phyloP scores from a whole-genome alignment of 768 basidiomycete genomes.

The Tulasnella sp. region DNA sequence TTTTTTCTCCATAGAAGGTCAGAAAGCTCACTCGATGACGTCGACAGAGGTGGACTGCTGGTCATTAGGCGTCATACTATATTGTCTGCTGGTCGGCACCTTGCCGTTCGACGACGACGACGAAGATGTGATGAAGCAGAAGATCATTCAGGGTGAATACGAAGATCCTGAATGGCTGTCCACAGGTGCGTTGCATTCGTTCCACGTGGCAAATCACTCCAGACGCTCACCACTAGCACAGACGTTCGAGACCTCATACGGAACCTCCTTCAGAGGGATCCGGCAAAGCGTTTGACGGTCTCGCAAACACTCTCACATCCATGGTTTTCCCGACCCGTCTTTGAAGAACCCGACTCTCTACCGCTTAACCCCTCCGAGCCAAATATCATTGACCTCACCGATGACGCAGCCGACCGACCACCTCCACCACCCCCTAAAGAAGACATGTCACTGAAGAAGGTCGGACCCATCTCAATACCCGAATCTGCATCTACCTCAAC shows the following conservation, averaged over 20 bases:
- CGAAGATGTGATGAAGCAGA: constrained; percentile 73
- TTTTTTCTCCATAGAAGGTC: background rate
- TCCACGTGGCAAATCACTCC: background rate
- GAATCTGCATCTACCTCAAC: background rate
- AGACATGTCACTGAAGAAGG: background rate
- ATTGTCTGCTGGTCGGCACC: constrained; percentile 82
- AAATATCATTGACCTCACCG: constrained; percentile 19
- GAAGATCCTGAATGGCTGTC: constrained; percentile 94
- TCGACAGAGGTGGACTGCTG: constrained; percentile 88
- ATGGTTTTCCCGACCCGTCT: constrained; percentile 61
- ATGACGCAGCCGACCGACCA: constrained; percentile 5
- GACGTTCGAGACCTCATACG: constrained; percentile 83
- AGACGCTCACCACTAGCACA: constrained; percentile 39
- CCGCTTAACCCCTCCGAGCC: constrained; percentile 20
- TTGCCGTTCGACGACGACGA: constrained; percentile 90
- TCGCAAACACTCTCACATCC: constrained; percentile 79
- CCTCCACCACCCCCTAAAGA: background rate
- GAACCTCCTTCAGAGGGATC: constrained; percentile 72
- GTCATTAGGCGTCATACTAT: constrained; percentile 91
- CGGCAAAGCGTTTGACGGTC: constrained; percentile 69
- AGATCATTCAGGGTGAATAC: constrained; percentile 80
- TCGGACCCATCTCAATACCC: constrained; percentile 14
- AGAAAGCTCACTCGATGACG: constrained; percentile 14
- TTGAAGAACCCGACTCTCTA: constrained; percentile 24
- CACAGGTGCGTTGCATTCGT: constrained; percentile 50